These are phyloP conservation scores for Ascochyta koolunga DNA, from an alignment of 2,329 filamentous ascomycete genomes.

Conservation along the genomic window DNA sequence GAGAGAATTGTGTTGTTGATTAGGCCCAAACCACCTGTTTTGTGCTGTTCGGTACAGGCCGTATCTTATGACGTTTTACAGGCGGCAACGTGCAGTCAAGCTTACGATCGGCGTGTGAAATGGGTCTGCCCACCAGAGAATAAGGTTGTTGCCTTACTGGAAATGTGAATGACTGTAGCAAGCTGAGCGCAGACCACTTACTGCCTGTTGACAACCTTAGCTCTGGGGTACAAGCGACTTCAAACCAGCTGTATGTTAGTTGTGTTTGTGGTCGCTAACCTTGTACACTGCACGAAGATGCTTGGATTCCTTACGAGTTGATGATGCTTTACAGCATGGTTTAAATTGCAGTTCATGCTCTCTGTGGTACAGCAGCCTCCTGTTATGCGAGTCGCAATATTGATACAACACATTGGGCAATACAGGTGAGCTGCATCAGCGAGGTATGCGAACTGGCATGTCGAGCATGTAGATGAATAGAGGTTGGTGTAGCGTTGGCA, in stretches of 20 bases:
- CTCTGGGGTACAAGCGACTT: too few species aligned
- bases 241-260: conserved; percentile 24
- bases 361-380: neutral
- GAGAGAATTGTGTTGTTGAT: conserved; percentile 8
- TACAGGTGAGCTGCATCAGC: conserved; percentile 22
- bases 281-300: conserved; percentile 2
- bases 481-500: conserved; percentile 2
- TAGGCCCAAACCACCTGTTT: conserved; percentile 15
- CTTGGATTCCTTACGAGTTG: conserved; percentile 2
- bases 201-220: conserved; percentile 13
- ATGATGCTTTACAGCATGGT: neutral
- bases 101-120: neutral
- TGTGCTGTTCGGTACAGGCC: conserved; percentile 16
- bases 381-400: conserved; percentile 3
- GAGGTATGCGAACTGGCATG: conserved; percentile 4
- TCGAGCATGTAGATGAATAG: conserved; percentile 22
- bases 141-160: neutral
- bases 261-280: conserved; percentile 24
- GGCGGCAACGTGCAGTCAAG: neutral
- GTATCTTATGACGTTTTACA: conserved; percentile 7
- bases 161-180: too few species aligned
- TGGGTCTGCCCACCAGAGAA: neutral
- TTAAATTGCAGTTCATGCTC: conserved; percentile 14
- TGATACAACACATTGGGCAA: conserved; percentile 26
- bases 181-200: conserved; percentile 8